phyloP scores from a whole-genome alignment of 768 basidiomycete genomes.

The Termitomyces sp. region DNA sequence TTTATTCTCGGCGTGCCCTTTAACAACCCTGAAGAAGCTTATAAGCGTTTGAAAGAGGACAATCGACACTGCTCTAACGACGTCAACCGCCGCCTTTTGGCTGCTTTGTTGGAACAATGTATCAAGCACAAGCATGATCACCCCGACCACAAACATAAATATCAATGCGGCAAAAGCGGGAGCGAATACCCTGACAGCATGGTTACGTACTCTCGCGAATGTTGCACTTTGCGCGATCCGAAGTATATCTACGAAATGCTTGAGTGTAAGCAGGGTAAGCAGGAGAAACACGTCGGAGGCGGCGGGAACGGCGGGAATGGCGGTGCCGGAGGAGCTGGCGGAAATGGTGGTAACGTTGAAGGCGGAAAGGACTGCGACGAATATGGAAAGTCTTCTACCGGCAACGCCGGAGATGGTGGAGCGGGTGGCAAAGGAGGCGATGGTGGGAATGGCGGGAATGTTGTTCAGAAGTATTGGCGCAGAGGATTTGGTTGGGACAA shows the following conservation, averaged over 20 bases:
- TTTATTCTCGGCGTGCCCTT: slow-evolving; percentile 14
- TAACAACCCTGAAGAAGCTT: slow-evolving; percentile 11
- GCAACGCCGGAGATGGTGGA: not conserved
- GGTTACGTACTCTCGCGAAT: slow-evolving; percentile 12
- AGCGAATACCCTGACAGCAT: slow-evolving; percentile 9
- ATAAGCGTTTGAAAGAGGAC: slow-evolving; percentile 9
- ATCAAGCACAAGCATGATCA: slow-evolving; percentile 12
- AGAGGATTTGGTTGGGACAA: not conserved
- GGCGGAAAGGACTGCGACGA: slow-evolving; percentile 3
- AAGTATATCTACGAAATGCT: slow-evolving; percentile 9
- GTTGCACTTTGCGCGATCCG: slow-evolving; percentile 11
- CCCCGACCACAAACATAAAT: slow-evolving; percentile 3
- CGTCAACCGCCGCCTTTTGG: slow-evolving; percentile 12
- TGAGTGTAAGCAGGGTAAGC: slow-evolving; percentile 13
- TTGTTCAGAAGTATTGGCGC: not conserved
- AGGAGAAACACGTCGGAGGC: slow-evolving; percentile 5
- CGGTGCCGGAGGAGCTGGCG: not conserved
- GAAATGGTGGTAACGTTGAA: slow-evolving; percentile 7
- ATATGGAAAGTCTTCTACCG: not conserved
- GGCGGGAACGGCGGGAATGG: slow-evolving; percentile 6
- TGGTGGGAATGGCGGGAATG: slow-evolving; percentile 1
- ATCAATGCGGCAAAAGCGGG: slow-evolving; percentile 7
- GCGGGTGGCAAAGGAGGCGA: slow-evolving; percentile 2
- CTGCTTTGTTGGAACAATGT: slow-evolving; percentile 5
- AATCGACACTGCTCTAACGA: slow-evolving; percentile 11